phyloP scores from a whole-genome alignment of 2,329 filamentous ascomycete species.

The Emergomyces orientalis region DNA sequence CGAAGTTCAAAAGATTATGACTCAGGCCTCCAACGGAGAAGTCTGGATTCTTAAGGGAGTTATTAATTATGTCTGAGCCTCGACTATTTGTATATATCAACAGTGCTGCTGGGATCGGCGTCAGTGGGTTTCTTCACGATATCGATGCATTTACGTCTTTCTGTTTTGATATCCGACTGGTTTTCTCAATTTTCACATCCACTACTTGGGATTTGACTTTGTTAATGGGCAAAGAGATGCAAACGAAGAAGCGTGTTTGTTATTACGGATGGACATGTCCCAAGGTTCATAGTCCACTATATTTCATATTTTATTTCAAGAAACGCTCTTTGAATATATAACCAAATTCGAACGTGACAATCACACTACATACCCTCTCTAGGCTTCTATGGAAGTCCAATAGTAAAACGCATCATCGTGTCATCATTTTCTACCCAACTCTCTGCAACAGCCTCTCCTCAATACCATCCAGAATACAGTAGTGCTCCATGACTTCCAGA shows the following conservation, averaged over 20 bases:
- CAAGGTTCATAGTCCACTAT: neutral
- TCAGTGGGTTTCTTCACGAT: neutral
- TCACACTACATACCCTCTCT: neutral
- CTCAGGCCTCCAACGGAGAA: conserved; percentile 77
- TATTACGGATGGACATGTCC: neutral
- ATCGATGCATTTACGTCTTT: neutral
- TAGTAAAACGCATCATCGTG: conserved; percentile 1
- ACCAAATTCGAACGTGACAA: neutral
- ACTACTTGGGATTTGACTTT: neutral
- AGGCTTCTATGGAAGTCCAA: neutral
- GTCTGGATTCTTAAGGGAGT: conserved; percentile 66
- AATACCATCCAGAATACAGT: conserved; percentile 79
- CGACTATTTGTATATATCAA: neutral
- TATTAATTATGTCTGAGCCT: conserved; percentile 40
- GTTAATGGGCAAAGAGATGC: neutral
- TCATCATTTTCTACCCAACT: conserved; percentile 20
- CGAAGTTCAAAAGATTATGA: conserved; percentile 64
- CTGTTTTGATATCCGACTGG: neutral
- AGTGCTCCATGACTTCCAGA: conserved; percentile 86
- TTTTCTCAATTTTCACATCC: neutral
- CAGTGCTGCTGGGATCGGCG: neutral
- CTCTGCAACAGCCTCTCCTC: conserved; percentile 68
- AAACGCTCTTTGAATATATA: neutral
- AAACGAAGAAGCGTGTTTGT: neutral
- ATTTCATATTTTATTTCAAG: neutral